Evolutionary conservation across 768 basidiomycete genomes (phyloP).

Genomic region (Hygrocybe coccinea): DNA sequence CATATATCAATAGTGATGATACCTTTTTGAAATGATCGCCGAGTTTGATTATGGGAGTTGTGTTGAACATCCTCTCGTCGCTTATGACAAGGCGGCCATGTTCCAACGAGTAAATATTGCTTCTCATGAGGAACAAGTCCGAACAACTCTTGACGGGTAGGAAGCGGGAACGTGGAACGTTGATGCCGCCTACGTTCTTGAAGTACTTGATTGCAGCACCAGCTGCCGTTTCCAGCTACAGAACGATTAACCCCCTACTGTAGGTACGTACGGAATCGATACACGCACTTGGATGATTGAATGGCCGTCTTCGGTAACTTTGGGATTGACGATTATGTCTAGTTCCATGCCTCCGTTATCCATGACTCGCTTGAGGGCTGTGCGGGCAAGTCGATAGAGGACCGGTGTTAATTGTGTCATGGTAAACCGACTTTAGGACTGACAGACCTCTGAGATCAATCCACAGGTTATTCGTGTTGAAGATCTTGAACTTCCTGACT

Average conservation of each 20-base stretch:
- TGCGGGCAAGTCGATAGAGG: constrained; percentile 9
- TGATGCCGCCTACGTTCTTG: constrained; percentile 86
- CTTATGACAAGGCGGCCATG: constrained; percentile 88
- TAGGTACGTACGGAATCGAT: constrained; percentile 6
- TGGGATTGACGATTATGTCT: constrained; percentile 93
- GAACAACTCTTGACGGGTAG: constrained; percentile 88
- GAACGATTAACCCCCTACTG: constrained; percentile 19
- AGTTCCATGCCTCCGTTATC: constrained; percentile 81
- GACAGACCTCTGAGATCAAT: constrained; percentile 66
- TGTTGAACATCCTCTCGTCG: constrained; percentile 74
- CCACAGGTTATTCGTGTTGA: constrained; percentile 74
- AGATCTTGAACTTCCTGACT: constrained; percentile 75
- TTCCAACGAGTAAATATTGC: constrained; percentile 84
- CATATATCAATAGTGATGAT: constrained; percentile 5
- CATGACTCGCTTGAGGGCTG: constrained; percentile 88
- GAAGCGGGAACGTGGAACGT: constrained; percentile 92
- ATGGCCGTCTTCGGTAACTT: constrained; percentile 80
- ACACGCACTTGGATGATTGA: constrained; percentile 66
- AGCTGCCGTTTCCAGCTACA: constrained; percentile 82
- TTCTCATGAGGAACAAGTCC: constrained; percentile 83
- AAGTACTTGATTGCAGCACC: constrained; percentile 95
- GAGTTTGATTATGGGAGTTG: constrained; percentile 95
- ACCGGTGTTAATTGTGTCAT: not conserved
- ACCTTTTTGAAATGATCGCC: constrained; percentile 98
- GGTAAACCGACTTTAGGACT: not conserved